Evolutionary conservation across 2,329 filamentous ascomycete species (phyloP).

Genomic region (Colletotrichum lindemuthianum): DNA sequence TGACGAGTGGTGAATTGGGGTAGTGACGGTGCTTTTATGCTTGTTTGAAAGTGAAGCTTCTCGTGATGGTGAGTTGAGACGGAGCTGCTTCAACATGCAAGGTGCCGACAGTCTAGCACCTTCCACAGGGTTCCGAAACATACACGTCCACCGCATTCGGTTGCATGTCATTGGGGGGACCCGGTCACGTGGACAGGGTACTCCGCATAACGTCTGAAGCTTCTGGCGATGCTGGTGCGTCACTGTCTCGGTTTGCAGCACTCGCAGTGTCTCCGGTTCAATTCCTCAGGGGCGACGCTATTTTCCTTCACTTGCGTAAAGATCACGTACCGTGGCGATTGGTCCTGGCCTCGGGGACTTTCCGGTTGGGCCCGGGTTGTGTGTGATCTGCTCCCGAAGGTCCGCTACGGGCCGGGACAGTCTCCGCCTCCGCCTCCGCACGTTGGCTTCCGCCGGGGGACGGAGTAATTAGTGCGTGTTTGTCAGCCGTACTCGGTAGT

Average conservation of each 20-base stretch:
- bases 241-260: not conserved
- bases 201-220: conserved; percentile 30
- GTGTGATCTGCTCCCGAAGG: not conserved
- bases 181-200: conserved; percentile 27
- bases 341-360: not conserved
- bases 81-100: not conserved
- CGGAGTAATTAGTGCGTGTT: not conserved
- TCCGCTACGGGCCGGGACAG: not conserved
- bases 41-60: not conserved
- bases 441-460: not conserved
- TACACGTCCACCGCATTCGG: not conserved
- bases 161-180: not conserved
- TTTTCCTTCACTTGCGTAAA: not conserved
- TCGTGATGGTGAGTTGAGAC: not conserved
- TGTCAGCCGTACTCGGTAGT: too few relatives aligned
- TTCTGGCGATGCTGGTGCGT: conserved; percentile 14
- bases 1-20: not conserved
- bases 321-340: not conserved
- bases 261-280: conserved; percentile 16
- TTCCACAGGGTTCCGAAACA: conserved; percentile 21
- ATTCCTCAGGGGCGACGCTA: not conserved
- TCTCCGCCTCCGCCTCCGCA: not conserved
- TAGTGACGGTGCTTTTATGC: not conserved
- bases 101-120: not conserved
- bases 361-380: not conserved